Percentiles rank a stretch among this genome's conserved stretches.
phyloP scores from a whole-genome alignment of 176 grass and related monocot species.

The Cenchrus americanus region DNA sequence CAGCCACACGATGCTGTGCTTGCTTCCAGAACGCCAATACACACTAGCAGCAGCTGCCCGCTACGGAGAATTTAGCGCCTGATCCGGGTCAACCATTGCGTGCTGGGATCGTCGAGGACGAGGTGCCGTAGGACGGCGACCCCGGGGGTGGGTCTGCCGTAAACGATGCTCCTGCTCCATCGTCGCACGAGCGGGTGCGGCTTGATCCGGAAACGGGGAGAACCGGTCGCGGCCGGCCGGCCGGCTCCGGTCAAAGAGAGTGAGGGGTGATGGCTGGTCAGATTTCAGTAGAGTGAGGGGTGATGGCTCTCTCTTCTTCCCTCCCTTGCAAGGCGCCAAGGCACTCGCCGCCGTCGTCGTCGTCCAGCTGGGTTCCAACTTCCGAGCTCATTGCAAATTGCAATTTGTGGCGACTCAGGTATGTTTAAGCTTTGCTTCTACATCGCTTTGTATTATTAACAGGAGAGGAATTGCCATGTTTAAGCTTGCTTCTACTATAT shows the following conservation, averaged over 20 bases:
- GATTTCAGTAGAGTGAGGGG: not conserved
- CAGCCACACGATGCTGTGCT: not conserved
- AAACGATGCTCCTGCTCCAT: not conserved
- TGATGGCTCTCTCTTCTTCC: not conserved
- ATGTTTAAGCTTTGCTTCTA: too few species aligned
- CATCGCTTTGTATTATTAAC: not conserved
- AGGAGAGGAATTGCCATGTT: not conserved
- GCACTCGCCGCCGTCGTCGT: not conserved
- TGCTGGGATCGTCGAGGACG: not conserved
- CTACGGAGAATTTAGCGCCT: not conserved
- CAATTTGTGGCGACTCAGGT: not conserved
- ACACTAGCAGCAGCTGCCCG: not conserved
- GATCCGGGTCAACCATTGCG: constrained; percentile 45
- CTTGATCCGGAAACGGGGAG: constrained; percentile 13
- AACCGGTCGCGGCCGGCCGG: constrained; percentile 18
- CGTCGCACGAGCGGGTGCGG: not conserved
- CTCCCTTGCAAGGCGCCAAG: not conserved
- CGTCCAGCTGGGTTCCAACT: not conserved
- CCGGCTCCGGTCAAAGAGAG: constrained; percentile 19
- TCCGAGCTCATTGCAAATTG: not conserved
- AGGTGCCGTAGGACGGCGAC: not conserved
- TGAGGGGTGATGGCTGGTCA: not conserved
- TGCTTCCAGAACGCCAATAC: not conserved
- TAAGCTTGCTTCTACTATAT: not conserved
- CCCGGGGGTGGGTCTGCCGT: not conserved